Percentiles rank a stretch among this genome's conserved stretches.
Conservation (phyloP, 2,329 filamentous ascomycete genomes). For the Teratosphaeria viscida region DNA sequence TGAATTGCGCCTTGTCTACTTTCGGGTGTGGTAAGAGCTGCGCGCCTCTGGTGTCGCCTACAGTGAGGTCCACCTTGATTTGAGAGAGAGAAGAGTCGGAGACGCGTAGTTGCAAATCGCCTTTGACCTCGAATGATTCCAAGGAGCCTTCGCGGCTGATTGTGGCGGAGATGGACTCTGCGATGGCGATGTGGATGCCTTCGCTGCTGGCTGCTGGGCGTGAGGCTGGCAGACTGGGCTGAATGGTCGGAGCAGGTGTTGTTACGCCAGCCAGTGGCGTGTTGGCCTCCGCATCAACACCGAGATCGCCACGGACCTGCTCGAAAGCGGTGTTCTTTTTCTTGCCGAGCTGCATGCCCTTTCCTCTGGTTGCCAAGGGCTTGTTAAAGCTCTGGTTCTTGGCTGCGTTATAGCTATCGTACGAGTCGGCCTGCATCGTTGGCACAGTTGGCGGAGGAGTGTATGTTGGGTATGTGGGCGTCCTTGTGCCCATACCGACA, state of each 20-base stretch:
- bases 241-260: constrained; percentile 37
- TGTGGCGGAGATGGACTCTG: constrained; percentile 82
- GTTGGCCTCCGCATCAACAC: constrained; percentile 68
- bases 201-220: constrained; percentile 53
- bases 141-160: constrained; percentile 79
- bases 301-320: constrained; percentile 82
- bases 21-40: constrained; percentile 96
- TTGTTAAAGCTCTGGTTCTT: constrained; percentile 89
- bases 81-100: constrained; percentile 82
- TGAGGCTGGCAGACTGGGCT: neutral
- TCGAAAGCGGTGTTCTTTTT: constrained; percentile 98
- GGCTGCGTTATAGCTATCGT: constrained; percentile 91
- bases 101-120: constrained; percentile 84
- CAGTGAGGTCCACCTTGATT: constrained; percentile 71
- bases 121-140: constrained; percentile 79
- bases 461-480: constrained; percentile 81
- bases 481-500: constrained; percentile 45
- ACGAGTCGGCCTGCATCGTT: constrained; percentile 60
- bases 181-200: constrained; percentile 77
- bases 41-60: constrained; percentile 68
- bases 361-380: constrained; percentile 67
- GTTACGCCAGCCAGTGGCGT: constrained; percentile 51
- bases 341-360: constrained; percentile 98
- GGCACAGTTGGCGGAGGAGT: constrained; percentile 76
- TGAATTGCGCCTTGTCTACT: constrained; percentile 83